Evolutionary conservation across 805 yeast genomes (phyloP), one percentile per base, ranked within the genome.

Genomic region (Metschnikowia cerradonensis): DNA sequence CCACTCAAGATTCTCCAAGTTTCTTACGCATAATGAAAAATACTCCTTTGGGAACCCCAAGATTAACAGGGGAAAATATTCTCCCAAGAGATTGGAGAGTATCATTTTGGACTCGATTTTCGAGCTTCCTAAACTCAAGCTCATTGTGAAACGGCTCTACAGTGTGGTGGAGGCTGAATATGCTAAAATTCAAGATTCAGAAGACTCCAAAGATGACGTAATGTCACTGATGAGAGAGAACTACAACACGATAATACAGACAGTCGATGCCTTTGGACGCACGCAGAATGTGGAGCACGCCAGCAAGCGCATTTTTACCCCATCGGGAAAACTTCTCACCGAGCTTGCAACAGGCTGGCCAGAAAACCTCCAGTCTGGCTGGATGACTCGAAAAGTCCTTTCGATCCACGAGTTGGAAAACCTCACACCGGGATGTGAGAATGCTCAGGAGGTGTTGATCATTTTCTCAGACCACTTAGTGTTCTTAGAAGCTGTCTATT

Each of bases 261-360:
- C 90, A 0, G 85, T 90, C 20, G 88, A 88, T 58, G 86, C 97
- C 0, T 91, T 90, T 71, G 96, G 92, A 1, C 78, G 32, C 17
- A 36, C 35, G 3, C 19, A 35, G 47, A 44, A 7, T 6, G 34
- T 11, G 19, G 17, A 44, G 23, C 45, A 31, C 23, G 48, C 35
- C 32, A 23, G 31, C 17, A 23, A 52, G 7, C 58, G 96, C 55
- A 83, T 90, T 0, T 88, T 90, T 64, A 91, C 97, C 0, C 96
- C 96, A 2, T 84, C 96, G 0, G 97, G 97, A 0, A 90, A 90
- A 64, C 76, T 92, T 3, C 70, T 92, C 45, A 84, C 95, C 0
- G 96, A 90, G 59, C 67, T 90, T 17, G 96, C 96, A 3, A 75
- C 81, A 14, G 83, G 81, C 11, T 91, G 97, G 97, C 98, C 98